A percentile compares a stretch with the other conserved stretches of the same genome.
Evolutionary conservation across 2,329 filamentous ascomycete species (phyloP).

Genomic region (Pseudodiploospora longispora): DNA sequence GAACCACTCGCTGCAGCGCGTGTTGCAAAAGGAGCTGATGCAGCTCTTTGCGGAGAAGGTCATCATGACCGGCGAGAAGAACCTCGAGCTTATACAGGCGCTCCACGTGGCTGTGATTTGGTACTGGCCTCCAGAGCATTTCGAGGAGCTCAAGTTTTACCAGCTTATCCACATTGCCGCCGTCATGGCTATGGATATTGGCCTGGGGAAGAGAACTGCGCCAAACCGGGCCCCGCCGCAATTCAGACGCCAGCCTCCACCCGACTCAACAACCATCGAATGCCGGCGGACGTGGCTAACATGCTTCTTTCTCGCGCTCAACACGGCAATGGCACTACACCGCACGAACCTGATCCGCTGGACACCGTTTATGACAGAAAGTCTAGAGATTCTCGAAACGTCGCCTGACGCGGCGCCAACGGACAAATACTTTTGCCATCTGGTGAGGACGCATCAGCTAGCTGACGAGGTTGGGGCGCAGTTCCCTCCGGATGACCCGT

Average conservation of each 20-base stretch:
- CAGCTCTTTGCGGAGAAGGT: constrained; percentile 66
- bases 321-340: constrained; percentile 53
- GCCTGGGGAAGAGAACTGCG: constrained; percentile 47
- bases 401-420: constrained; percentile 47
- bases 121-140: constrained; percentile 77
- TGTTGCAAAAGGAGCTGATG: constrained; percentile 62
- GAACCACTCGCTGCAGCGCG: constrained; percentile 46
- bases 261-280: constrained; percentile 47
- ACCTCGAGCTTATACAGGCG: constrained; percentile 73
- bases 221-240: constrained; percentile 20
- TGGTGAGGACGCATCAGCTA: constrained; percentile 52
- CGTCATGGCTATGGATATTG: constrained; percentile 77
- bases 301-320: constrained; percentile 51
- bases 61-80: constrained; percentile 70
- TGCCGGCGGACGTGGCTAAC: constrained; percentile 50
- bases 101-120: constrained; percentile 69
- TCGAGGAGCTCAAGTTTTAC: constrained; percentile 85
- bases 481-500: constrained; percentile 59
- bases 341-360: constrained; percentile 53
- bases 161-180: constrained; percentile 75
- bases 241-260: constrained; percentile 31
- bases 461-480: constrained; percentile 61
- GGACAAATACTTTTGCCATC: constrained; percentile 50
- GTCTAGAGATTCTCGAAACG: constrained; percentile 45
- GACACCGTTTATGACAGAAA: constrained; percentile 53